These are phyloP conservation scores for Penicillium psychrosexuale DNA, from an alignment of 2,329 filamentous ascomycete genomes.

Conservation along the genomic window DNA sequence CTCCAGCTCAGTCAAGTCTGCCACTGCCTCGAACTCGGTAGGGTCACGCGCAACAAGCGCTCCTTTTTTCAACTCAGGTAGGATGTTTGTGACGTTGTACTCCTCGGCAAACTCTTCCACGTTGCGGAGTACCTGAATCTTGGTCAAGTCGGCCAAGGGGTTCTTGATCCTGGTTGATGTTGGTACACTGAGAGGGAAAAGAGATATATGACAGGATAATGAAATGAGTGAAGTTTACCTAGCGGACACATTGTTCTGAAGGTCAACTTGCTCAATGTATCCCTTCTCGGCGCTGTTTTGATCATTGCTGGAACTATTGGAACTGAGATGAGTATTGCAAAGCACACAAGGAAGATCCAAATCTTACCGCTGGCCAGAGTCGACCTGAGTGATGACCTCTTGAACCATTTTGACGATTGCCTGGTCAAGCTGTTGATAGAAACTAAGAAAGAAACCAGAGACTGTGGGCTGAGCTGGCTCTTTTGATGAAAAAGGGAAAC, in stretches of 20 bases:
- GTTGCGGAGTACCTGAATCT: constrained; percentile 38
- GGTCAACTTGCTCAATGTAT: constrained; percentile 21
- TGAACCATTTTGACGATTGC: constrained; percentile 8
- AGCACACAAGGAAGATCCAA: not conserved
- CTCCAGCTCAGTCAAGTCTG: constrained; percentile 45
- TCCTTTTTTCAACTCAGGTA: constrained; percentile 46
- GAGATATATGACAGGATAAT: not conserved
- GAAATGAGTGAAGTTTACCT: constrained; percentile 15
- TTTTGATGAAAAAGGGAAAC: not conserved
- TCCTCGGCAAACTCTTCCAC: constrained; percentile 45
- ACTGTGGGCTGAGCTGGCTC: not conserved
- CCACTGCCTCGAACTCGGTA: constrained; percentile 43
- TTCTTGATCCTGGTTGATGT: constrained; percentile 43
- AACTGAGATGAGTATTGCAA: not conserved
- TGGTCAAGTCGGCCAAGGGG: constrained; percentile 43
- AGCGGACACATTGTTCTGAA: constrained; percentile 29
- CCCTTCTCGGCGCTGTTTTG: constrained; percentile 14
- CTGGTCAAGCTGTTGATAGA: not conserved
- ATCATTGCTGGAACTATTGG: constrained; percentile 8
- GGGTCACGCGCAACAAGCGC: constrained; percentile 52
- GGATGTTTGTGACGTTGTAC: constrained; percentile 41
- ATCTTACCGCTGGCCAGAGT: constrained; percentile 4
- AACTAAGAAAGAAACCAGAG: not conserved
- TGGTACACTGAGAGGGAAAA: not conserved
- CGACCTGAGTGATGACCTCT: constrained; percentile 9